phyloP scores from a whole-genome alignment of 805 yeast species.

The Kluyveromyces siamensis region DNA sequence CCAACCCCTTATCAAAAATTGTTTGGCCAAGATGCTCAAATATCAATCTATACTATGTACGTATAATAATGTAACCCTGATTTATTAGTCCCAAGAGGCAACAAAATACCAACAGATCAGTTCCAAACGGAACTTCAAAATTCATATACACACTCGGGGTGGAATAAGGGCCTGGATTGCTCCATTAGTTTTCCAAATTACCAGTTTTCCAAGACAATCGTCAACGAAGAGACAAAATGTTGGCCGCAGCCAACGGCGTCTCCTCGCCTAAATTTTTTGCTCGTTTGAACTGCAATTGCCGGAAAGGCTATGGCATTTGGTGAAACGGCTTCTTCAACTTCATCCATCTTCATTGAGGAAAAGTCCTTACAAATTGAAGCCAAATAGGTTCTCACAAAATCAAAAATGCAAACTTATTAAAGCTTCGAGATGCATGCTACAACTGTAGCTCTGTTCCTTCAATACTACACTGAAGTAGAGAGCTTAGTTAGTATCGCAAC shows the following conservation, averaged over 20 bases:
- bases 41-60: slow-evolving; percentile 2
- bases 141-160: slow-evolving; percentile 20
- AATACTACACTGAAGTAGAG: slow-evolving; percentile 15
- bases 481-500: slow-evolving; percentile 27
- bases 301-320: slow-evolving; percentile 3
- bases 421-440: neutral
- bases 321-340: neutral
- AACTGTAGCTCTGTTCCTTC: neutral
- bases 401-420: neutral
- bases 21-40: neutral
- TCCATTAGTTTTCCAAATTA: slow-evolving; percentile 26
- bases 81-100: slow-evolving; percentile 28
- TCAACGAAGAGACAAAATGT: slow-evolving; percentile 3
- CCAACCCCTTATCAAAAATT: neutral
- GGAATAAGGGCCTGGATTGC: slow-evolving; percentile 23
- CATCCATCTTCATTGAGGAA: no score
- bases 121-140: neutral
- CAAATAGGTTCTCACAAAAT: neutral
- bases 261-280: neutral
- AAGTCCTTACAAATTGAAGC: neutral
- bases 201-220: slow-evolving; percentile 8
- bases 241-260: slow-evolving; percentile 4
- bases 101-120: slow-evolving; percentile 8
- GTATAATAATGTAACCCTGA: slow-evolving; percentile 19
- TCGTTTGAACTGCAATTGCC: slow-evolving; percentile 1